A percentile compares a stretch with the other conserved stretches of the same genome.
Evolutionary conservation across 2,329 filamentous ascomycete genomes (phyloP).

Genomic region (Aspergillus transmontanensis): DNA sequence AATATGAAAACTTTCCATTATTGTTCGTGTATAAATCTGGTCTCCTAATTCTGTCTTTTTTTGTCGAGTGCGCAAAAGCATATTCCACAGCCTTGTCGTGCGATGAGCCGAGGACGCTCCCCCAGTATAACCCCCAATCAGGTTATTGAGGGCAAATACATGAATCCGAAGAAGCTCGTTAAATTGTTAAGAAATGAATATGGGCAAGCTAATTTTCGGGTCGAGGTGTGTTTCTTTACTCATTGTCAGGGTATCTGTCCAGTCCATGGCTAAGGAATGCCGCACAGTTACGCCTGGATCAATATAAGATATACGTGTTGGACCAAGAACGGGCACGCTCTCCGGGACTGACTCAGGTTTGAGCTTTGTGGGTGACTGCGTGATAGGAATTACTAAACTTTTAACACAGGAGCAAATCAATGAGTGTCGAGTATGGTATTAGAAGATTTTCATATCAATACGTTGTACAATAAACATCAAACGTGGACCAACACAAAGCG

Average conservation of each 20-base stretch:
- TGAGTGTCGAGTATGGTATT: background rate
- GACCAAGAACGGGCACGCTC: background rate
- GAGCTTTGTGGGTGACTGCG: background rate
- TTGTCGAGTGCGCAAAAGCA: background rate
- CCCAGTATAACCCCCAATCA: slow-evolving; percentile 1
- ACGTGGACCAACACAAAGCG: background rate
- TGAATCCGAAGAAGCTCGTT: slow-evolving; percentile 9
- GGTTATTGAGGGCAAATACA: slow-evolving; percentile 11
- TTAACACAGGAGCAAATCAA: slow-evolving; percentile 5
- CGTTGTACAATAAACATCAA: background rate
- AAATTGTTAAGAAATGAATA: slow-evolving; percentile 9
- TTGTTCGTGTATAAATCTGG: background rate
- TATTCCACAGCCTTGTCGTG: background rate
- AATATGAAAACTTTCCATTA: background rate
- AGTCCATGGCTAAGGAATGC: background rate
- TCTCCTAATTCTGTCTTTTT: background rate
- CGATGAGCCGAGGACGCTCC: background rate
- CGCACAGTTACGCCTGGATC: slow-evolving; percentile 13
- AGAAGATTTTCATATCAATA: background rate
- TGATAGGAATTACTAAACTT: background rate
- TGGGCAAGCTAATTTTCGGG: slow-evolving; percentile 11
- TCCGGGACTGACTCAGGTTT: background rate
- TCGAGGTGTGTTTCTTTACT: slow-evolving; percentile 7
- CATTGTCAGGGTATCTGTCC: background rate
- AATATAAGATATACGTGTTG: slow-evolving; percentile 12